Percentiles rank a stretch among this genome's conserved stretches.
Evolutionary conservation across 2,329 filamentous ascomycete species (phyloP).

Genomic region (Cladophialophora carrionii): DNA sequence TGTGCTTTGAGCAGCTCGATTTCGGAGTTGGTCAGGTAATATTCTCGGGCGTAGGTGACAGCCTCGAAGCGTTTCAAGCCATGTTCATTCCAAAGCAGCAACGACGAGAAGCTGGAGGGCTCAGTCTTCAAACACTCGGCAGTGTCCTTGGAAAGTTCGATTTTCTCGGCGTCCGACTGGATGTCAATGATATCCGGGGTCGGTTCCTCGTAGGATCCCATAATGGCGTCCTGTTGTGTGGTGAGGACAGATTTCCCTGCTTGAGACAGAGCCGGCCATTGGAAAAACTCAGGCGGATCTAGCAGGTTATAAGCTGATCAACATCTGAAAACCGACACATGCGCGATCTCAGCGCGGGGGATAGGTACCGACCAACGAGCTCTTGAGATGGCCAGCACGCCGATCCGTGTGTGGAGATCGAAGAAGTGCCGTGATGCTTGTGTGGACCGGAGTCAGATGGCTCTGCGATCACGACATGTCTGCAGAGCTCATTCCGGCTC

Average conservation of each 20-base stretch:
- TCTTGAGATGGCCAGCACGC: neutral
- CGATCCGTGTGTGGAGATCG: neutral
- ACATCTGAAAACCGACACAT: neutral
- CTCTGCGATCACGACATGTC: neutral
- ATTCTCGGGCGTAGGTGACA: slow-evolving; percentile 89
- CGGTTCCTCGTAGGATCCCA: neutral
- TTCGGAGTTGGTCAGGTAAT: slow-evolving; percentile 90
- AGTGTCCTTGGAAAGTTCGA: slow-evolving; percentile 70
- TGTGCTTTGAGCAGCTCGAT: slow-evolving; percentile 60
- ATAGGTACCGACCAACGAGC: neutral
- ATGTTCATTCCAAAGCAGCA: slow-evolving; percentile 74
- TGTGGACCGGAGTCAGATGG: neutral
- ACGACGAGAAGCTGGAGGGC: slow-evolving; percentile 72
- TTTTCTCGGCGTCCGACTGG: slow-evolving; percentile 67
- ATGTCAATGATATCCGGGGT: slow-evolving; percentile 65
- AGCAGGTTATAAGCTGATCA: neutral
- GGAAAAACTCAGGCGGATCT: neutral
- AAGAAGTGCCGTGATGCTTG: neutral
- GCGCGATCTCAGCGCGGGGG: neutral
- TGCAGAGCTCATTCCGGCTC: neutral
- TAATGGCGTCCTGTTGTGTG: neutral
- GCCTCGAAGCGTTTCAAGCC: slow-evolving; percentile 82
- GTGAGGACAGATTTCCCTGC: neutral
- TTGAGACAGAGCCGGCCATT: neutral
- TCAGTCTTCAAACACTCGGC: slow-evolving; percentile 64